A percentile compares a stretch with the other conserved stretches of the same genome.
These are phyloP conservation scores for Phanerodontia chrysosporium DNA, from an alignment of 768 basidiomycete genomes.

Conservation along the genomic window DNA sequence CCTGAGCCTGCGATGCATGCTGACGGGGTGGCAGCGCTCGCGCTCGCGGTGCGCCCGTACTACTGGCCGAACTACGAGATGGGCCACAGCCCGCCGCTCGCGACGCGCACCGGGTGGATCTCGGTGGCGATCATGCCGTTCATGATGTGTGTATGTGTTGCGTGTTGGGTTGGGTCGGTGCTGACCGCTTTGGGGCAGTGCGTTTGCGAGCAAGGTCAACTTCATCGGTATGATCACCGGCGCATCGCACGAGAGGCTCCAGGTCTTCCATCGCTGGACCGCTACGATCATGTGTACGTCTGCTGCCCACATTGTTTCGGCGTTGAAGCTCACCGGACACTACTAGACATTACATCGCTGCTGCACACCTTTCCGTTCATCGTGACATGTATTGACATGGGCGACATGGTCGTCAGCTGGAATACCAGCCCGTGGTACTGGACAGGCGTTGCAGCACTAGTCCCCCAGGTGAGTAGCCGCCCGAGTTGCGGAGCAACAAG, in stretches of 20 bases:
- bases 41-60: constrained; percentile 25
- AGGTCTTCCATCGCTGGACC: constrained; percentile 34
- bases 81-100: constrained; percentile 29
- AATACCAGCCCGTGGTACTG: constrained; percentile 24
- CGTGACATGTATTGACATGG: constrained; percentile 20
- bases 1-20: neutral
- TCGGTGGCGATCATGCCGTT: constrained; percentile 34
- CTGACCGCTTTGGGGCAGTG: constrained; percentile 16
- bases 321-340: neutral
- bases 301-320: too few relatives aligned
- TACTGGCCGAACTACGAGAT: constrained; percentile 28
- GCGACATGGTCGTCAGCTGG: constrained; percentile 22
- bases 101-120: constrained; percentile 31
- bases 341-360: constrained; percentile 28
- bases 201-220: constrained; percentile 33
- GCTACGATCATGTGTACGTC: constrained; percentile 31
- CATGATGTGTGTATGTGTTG: constrained; percentile 24
- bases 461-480: constrained; percentile 23
- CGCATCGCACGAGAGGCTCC: constrained; percentile 33
- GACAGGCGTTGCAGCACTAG: constrained; percentile 30
- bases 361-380: constrained; percentile 34
- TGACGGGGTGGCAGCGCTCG: constrained; percentile 13
- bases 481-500: too few relatives aligned
- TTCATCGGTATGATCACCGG: constrained; percentile 28
- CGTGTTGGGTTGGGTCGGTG: neutral